Conservation (phyloP, 305 asterid species). For the Plantago coronopus region DNA sequence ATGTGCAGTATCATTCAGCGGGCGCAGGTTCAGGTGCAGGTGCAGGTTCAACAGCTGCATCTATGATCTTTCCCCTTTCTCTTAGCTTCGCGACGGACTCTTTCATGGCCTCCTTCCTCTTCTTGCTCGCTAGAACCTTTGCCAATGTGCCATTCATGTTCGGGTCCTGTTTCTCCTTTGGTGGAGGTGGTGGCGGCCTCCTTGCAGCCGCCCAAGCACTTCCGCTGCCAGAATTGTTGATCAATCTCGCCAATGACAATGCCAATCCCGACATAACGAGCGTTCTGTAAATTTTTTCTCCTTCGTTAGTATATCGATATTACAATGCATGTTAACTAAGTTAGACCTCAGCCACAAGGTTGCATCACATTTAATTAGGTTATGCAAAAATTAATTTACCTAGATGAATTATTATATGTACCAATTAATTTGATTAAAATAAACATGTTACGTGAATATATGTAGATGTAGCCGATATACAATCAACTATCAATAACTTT, state of each 20-base stretch:
- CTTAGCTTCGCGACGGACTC: constrained; percentile 50
- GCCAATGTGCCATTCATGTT: constrained; percentile 59
- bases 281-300: constrained; percentile 40
- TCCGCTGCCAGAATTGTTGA: constrained; percentile 18
- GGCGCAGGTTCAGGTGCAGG: constrained; percentile 22
- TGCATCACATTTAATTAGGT: too few species aligned
- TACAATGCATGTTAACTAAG: too few species aligned
- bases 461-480: too few species aligned
- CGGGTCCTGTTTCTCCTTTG: constrained; percentile 78
- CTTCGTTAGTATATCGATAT: too few species aligned
- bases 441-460: too few species aligned
- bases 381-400: too few species aligned
- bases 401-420: too few species aligned
- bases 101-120: constrained; percentile 84
- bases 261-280: constrained; percentile 46
- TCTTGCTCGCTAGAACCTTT: constrained; percentile 77
- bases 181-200: constrained; percentile 77
- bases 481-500: neutral
- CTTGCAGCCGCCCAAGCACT: constrained; percentile 57
- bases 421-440: too few species aligned
- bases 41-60: constrained; percentile 36
- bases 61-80: constrained; percentile 50
- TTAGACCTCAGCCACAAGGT: too few species aligned
- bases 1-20: neutral
- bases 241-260: constrained; percentile 37